Base-by-base conservation (phyloP, 2,329 filamentous ascomycete genomes). In the Penicillium sp. region DNA sequence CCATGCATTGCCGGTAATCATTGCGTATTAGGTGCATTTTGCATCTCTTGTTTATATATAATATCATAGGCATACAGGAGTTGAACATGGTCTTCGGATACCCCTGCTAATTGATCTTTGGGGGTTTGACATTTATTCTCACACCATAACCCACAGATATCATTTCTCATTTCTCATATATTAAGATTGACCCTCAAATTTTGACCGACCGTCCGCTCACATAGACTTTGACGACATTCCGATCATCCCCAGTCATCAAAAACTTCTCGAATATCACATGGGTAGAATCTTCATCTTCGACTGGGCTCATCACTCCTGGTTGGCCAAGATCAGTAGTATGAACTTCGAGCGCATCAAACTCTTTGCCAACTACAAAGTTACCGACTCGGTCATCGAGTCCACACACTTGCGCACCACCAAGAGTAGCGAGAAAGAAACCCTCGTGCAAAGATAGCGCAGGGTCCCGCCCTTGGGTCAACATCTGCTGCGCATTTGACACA, bases 191-290 rank as follows among this genome's bases (percentile, higher is more conserved):
- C 14, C 14, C 10, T 57, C 30, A 63, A 35, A 37, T 45, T 41
- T 71, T 72, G 17, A 77, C 72, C 14, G 62, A 68, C 11, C 72
- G 67, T 1, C 84, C 84, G 7, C 69, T 64, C 0, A 86, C 81
- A 68, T 76, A 86, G 0, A 87, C 84, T 19, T 75, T 66, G 0
- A 67, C 64, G 49, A 87, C 83, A 60, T 87, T 87, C 5, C 85
- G 74, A 64, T 88, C 85, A 65, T 87, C 84, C 0, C 83, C 84
- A 2, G 84, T 86, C 82, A 87, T 86, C 30, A 87, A 61, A 56
- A 85, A 87, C 73, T 87, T 87, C 53, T 87, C 83, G 56, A 86
- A 82, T 17, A 84, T 71, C 0, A 72, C 78, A 45, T 69, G 65
- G 0, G 72, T 38, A 0, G 70, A 70, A 48, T 87, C 84, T 0